A percentile compares a stretch with the other conserved stretches of the same genome.
Evolutionary conservation across 257 asterid species (phyloP).

Genomic region (Solanum paucissectum): DNA sequence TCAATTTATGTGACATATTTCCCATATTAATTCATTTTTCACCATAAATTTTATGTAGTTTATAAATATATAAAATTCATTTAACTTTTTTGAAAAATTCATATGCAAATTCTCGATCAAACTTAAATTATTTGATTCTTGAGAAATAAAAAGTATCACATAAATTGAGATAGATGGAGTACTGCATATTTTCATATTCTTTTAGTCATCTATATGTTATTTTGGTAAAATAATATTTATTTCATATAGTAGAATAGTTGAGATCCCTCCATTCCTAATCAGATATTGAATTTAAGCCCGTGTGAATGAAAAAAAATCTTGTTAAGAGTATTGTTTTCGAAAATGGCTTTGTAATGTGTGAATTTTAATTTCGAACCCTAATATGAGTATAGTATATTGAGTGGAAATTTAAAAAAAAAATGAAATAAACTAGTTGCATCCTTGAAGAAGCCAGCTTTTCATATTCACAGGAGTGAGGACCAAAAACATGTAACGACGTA

Average conservation of each 20-base stretch:
- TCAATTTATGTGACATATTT: no score
- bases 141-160: no score
- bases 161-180: background rate
- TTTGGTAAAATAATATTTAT: background rate
- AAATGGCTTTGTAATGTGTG: background rate
- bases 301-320: background rate
- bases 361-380: accelerated
- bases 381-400: background rate
- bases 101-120: no score
- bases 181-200: no score
- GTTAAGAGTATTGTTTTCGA: accelerated
- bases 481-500: background rate
- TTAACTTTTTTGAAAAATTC: no score
- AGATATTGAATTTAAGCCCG: background rate
- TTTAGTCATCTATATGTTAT: background rate
- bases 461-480: background rate
- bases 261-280: background rate
- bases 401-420: background rate
- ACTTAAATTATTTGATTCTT: no score
- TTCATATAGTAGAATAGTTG: background rate
- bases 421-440: background rate
- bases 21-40: no score
- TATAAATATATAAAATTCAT: no score
- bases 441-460: background rate
- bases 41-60: no score